Base-by-base conservation (phyloP, 768 basidiomycete species). In the Filobasidium wieringae region DNA sequence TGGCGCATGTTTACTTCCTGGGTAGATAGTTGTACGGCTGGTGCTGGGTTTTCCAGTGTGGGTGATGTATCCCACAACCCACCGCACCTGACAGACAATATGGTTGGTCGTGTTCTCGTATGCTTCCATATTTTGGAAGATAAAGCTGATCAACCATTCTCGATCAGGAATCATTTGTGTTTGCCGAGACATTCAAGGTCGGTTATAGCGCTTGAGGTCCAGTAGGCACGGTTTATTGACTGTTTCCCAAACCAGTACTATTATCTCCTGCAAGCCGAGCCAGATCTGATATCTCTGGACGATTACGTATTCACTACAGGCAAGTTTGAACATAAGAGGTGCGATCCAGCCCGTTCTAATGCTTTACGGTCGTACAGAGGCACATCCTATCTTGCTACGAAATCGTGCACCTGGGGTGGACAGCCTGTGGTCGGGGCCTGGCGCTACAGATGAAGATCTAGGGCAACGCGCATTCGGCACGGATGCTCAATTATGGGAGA, bases 1-100 rank as follows among this genome's bases (percentile, higher is more conserved):
- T 78, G 77, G 77, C 66, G 70, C 56, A 78, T 78, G 77, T 78
- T 77, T 51, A 65, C 65, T 3, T 65, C 69, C 14, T 76, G 74
- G 72, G 65, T 70, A 53, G 41, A 63, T 8, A 53, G 60, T 2
- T 58, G 67, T 15, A 68, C 69, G 41, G 68, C 67, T 31, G 54
- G 60, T 0, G 66, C 66, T 11, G 76, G 76, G 0, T 65, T 76
- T 19, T 68, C 68, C 9, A 66, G 68, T 27, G 55, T 77, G 12
- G 34, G 56, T 4, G 74, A 77, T 57, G 75, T 76, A 4, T 24
- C 14, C 24, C 22, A 14, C 7, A 24, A 22, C 29, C 43, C 43
- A 14, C 19, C 43, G 22, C 43, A 27, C 14, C 22, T 47, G 43
- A 27, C 43, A 19, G 63, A 68, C 40, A 56, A 61, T 29, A 66